Evolutionary conservation across 2,329 filamentous ascomycete genomes (phyloP).

Genomic region (Emergomyces pasteurianus): DNA sequence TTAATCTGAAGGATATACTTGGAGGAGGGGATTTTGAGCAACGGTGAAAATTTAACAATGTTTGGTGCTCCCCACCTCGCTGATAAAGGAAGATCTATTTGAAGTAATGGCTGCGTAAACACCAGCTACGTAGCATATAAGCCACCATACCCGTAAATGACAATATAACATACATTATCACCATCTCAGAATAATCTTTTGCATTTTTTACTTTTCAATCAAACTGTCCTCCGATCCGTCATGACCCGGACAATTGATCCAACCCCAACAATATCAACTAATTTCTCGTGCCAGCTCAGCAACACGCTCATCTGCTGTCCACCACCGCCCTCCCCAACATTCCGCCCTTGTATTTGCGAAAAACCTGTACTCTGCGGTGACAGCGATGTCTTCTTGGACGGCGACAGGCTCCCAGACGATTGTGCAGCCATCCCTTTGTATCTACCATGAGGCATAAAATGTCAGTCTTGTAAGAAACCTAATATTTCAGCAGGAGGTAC

Average conservation of each 20-base stretch:
- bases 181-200: not conserved
- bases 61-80: not conserved
- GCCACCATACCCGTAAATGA: not conserved
- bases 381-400: slow-evolving; percentile 36
- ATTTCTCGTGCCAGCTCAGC: slow-evolving; percentile 97
- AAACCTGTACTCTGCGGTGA: slow-evolving; percentile 78
- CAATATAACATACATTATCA: not conserved
- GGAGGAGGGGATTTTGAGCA: slow-evolving; percentile 29
- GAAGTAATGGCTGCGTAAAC: not conserved
- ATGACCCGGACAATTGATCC: slow-evolving; percentile 91
- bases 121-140: not conserved
- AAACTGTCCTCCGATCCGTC: slow-evolving; percentile 91
- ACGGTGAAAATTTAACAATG: not conserved
- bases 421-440: slow-evolving; percentile 74
- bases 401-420: slow-evolving; percentile 30
- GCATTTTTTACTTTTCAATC: slow-evolving; percentile 8
- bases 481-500: not conserved
- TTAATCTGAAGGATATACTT: slow-evolving; percentile 78
- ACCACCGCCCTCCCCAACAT: slow-evolving; percentile 53
- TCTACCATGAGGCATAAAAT: slow-evolving; percentile 31
- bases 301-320: slow-evolving; percentile 91
- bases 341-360: slow-evolving; percentile 57
- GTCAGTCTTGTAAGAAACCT: not conserved
- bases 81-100: not conserved
- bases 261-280: slow-evolving; percentile 83